Percentiles rank a stretch among this genome's conserved stretches.
phyloP scores from a whole-genome alignment of 306 rosid species.

The peach (Prunus persica) region DNA sequence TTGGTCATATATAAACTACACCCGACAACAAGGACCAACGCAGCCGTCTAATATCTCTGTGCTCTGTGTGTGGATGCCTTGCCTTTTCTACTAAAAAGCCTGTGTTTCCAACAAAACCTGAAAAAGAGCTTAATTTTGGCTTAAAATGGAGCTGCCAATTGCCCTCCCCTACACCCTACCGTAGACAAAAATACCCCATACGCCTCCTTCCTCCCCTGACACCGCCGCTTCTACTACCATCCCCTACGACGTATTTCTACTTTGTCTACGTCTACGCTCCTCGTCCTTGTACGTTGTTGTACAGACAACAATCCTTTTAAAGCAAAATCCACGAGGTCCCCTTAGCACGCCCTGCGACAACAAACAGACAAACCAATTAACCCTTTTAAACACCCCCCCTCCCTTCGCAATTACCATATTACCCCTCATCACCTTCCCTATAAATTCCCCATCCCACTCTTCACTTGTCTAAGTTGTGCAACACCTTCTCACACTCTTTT shows the following conservation, averaged over 20 bases:
- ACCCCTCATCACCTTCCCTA: slow-evolving; percentile 6
- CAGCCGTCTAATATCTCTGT: slow-evolving; percentile 38
- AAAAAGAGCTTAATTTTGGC: background rate
- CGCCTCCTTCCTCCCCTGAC: slow-evolving; percentile 13
- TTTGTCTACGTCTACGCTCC: slow-evolving; percentile 11
- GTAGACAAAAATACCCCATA: slow-evolving; percentile 2
- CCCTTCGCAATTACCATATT: slow-evolving; percentile 18
- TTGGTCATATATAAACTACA: background rate
- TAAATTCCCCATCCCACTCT: background rate
- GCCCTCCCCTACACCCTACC: background rate
- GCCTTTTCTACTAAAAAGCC: background rate
- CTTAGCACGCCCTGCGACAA: slow-evolving; percentile 54
- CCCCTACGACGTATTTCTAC: background rate
- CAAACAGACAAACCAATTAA: slow-evolving; percentile 37
- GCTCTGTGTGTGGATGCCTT: background rate
- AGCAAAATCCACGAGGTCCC: slow-evolving; percentile 25
- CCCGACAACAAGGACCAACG: slow-evolving; percentile 42
- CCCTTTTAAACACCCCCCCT: background rate
- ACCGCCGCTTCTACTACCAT: background rate
- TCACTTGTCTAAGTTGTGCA: background rate
- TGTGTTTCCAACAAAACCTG: background rate
- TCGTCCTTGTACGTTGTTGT: background rate
- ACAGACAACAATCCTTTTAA: slow-evolving; percentile 41
- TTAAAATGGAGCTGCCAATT: background rate
- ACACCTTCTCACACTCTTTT: background rate